Conservation (phyloP, 106 monocot species). For the Dendrobium chrysotoxum region DNA sequence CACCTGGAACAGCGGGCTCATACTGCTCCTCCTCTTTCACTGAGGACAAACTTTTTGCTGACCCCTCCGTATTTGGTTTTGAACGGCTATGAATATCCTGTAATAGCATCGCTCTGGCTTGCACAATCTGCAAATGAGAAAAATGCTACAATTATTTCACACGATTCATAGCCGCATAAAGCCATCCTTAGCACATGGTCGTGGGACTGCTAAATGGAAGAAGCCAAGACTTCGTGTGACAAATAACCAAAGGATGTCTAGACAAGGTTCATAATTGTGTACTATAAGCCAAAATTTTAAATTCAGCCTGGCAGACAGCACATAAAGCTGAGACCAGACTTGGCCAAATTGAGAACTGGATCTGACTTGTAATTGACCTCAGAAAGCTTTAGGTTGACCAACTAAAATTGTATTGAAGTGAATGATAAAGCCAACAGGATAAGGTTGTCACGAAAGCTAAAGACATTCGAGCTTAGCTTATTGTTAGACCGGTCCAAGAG, state of each 20-base stretch:
- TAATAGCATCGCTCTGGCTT: constrained; percentile 18
- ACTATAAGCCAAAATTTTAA: not conserved
- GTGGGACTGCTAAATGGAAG: not conserved
- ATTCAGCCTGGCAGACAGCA: not conserved
- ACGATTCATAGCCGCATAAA: not conserved
- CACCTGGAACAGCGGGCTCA: not conserved
- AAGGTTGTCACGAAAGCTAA: no score
- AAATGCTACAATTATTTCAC: not conserved
- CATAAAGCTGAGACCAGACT: not conserved
- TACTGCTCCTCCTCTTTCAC: not conserved
- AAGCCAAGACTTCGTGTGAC: not conserved
- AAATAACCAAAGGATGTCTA: not conserved
- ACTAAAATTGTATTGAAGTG: not conserved
- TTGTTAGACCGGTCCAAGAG: no score
- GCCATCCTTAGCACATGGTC: not conserved
- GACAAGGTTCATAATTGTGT: not conserved
- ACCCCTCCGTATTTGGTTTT: not conserved
- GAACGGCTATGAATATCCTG: constrained; percentile 15
- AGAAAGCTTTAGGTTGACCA: not conserved
- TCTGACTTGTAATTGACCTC: not conserved
- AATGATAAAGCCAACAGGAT: no score
- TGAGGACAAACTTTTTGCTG: not conserved
- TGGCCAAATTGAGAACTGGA: not conserved
- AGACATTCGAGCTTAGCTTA: no score
- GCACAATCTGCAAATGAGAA: constrained; percentile 14